phyloP scores from a whole-genome alignment of 2,329 filamentous ascomycete genomes.

The Neofusicoccum laricinum region DNA sequence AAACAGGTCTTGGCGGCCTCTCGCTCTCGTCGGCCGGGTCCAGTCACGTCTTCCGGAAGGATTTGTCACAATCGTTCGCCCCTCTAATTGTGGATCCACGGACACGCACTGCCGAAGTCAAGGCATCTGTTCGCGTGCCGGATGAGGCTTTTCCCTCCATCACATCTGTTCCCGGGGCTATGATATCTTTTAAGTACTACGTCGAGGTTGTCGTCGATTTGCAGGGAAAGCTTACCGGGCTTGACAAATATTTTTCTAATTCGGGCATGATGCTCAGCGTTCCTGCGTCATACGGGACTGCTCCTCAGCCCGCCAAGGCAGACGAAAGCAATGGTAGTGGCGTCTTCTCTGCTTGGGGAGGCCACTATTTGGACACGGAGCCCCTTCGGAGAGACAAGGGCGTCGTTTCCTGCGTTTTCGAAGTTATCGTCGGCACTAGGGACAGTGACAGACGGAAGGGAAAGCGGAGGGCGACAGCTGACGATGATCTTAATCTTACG shows the following conservation, averaged over 20 bases:
- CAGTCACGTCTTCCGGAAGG: constrained; percentile 91
- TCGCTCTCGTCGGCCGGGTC: constrained; percentile 83
- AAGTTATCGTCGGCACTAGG: constrained; percentile 80
- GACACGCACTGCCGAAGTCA: constrained; percentile 75
- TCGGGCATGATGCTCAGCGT: constrained; percentile 49
- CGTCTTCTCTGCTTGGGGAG: constrained; percentile 54
- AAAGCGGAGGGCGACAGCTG: constrained; percentile 37
- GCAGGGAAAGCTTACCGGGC: constrained; percentile 77
- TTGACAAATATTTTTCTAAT: constrained; percentile 63
- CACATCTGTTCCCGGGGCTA: constrained; percentile 79
- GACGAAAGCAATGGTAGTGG: constrained; percentile 39
- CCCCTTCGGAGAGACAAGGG: constrained; percentile 83
- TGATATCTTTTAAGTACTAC: constrained; percentile 94
- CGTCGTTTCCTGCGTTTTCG: constrained; percentile 82
- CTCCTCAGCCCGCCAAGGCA: constrained; percentile 28
- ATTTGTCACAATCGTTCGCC: constrained; percentile 82
- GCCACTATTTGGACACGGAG: constrained; percentile 82
- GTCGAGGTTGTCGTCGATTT: constrained; percentile 91
- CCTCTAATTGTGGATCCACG: constrained; percentile 83
- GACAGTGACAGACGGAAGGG: constrained; percentile 63
- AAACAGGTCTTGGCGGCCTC: constrained; percentile 80
- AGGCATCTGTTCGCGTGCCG: constrained; percentile 78
- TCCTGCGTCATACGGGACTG: constrained; percentile 40
- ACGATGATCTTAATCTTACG: constrained; percentile 14
- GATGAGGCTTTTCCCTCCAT: constrained; percentile 93